Percentiles rank a stretch among this genome's conserved stretches.
These are phyloP conservation scores for Iberis amara DNA, from an alignment of 441 rosid genomes.

Conservation along the genomic window DNA sequence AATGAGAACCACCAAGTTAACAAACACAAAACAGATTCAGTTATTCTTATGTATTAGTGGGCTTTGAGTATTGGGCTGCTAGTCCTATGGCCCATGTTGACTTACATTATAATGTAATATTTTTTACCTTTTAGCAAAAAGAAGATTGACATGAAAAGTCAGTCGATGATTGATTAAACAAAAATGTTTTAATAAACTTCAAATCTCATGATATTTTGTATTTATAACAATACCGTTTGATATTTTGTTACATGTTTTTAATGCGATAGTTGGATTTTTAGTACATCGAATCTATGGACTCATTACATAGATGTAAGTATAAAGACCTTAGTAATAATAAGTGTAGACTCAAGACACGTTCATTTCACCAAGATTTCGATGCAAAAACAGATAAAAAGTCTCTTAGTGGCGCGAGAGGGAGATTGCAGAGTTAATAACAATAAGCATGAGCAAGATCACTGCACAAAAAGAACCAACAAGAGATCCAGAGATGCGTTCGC, in stretches of 20 bases:
- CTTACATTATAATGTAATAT: too few relatives aligned
- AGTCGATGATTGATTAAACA: too few relatives aligned
- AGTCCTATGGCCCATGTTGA: background rate
- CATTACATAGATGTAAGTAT: background rate
- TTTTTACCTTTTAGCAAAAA: too few relatives aligned
- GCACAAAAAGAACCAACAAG: slow-evolving; percentile 58
- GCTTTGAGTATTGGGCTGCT: background rate
- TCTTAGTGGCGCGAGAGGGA: slow-evolving; percentile 36
- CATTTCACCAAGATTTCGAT: background rate
- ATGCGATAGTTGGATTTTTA: too few relatives aligned
- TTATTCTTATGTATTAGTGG: background rate
- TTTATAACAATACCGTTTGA: too few relatives aligned
- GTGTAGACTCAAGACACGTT: background rate
- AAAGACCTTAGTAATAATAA: background rate
- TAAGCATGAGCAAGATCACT: slow-evolving; percentile 35
- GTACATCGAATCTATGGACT: background rate
- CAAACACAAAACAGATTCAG: background rate
- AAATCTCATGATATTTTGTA: too few relatives aligned
- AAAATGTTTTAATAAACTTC: too few relatives aligned
- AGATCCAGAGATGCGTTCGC: slow-evolving; percentile 49
- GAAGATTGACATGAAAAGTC: too few relatives aligned
- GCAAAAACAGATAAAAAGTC: background rate
- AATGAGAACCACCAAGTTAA: background rate
- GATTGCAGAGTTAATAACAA: slow-evolving; percentile 40
- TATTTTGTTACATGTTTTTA: too few relatives aligned